phyloP scores from a whole-genome alignment of 441 rosid species.

The Melastoma candidum region DNA sequence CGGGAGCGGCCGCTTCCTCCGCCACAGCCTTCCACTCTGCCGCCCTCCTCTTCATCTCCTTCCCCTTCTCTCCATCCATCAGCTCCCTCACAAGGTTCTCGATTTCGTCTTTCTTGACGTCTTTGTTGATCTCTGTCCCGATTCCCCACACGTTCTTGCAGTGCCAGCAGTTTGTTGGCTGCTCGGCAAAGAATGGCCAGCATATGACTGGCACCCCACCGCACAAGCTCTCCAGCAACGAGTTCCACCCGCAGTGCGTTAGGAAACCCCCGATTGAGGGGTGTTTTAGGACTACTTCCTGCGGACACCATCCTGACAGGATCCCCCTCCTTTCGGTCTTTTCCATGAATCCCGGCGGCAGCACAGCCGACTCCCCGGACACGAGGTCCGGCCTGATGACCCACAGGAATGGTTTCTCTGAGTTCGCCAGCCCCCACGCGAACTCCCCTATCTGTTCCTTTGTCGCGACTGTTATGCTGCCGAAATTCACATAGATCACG shows the following conservation, averaged over 20 bases:
- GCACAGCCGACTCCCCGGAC: constrained; percentile 3
- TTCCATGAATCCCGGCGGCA: constrained; percentile 9
- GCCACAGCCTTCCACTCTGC: constrained; percentile 17
- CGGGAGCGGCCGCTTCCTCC: constrained; percentile 2
- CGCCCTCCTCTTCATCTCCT: constrained; percentile 9
- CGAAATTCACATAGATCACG: constrained; percentile 17
- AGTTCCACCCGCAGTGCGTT: no score
- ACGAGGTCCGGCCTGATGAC: constrained; percentile 19
- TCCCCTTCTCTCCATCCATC: constrained; percentile 13
- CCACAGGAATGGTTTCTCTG: constrained; percentile 18
- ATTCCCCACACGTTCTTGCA: constrained; percentile 14
- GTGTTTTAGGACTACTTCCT: constrained; percentile 18
- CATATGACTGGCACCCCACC: constrained; percentile 17
- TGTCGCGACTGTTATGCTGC: constrained; percentile 13
- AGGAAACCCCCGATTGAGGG: constrained; percentile 13
- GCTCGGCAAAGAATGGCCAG: constrained; percentile 21
- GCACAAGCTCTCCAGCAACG: constrained; percentile 2
- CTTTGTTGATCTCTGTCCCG: constrained; percentile 17
- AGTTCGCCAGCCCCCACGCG: constrained; percentile 20
- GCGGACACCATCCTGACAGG: constrained; percentile 18
- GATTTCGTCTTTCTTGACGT: constrained; percentile 13
- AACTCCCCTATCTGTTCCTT: constrained; percentile 12
- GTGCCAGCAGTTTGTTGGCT: constrained; percentile 16
- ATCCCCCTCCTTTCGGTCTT: constrained; percentile 8
- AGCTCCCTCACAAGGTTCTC: constrained; percentile 19